Percentiles rank a stretch among this genome's conserved stretches.
Conservation (phyloP, 495 filamentous ascomycete genomes). For the Neurospora africana region DNA sequence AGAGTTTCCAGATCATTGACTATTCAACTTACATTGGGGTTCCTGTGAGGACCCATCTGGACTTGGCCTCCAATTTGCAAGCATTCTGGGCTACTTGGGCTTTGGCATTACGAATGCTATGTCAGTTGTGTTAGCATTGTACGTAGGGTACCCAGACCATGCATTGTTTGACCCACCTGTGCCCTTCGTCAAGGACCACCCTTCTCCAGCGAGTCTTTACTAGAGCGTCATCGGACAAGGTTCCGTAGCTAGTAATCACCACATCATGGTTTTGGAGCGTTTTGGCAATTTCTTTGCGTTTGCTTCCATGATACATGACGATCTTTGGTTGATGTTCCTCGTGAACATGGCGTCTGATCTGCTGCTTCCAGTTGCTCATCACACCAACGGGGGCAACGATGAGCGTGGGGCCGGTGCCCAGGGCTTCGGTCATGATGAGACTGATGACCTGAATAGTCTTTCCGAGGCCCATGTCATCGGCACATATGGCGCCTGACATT, state of each 20-base stretch:
- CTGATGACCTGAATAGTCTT: constrained; percentile 88
- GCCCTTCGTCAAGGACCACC: constrained; percentile 80
- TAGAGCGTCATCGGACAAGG: constrained; percentile 40
- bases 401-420: constrained; percentile 47
- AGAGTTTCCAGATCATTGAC: background rate
- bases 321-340: constrained; percentile 50
- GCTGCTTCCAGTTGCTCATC: constrained; percentile 87
- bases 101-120: constrained; percentile 62
- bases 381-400: constrained; percentile 79
- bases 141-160: background rate
- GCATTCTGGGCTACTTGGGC: constrained; percentile 64
- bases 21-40: constrained; percentile 51
- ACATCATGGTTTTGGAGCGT: constrained; percentile 56
- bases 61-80: constrained; percentile 53
- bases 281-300: constrained; percentile 43
- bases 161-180: constrained; percentile 20
- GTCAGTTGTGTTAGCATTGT: background rate
- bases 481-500: constrained; percentile 73
- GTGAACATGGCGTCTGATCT: constrained; percentile 65
- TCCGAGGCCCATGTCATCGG: constrained; percentile 91
- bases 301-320: constrained; percentile 63
- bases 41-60: constrained; percentile 75
- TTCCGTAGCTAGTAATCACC: constrained; percentile 77
- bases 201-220: constrained; percentile 68
- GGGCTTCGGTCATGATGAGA: constrained; percentile 53